Base-by-base conservation (phyloP, 2,329 filamentous ascomycete genomes). In the Thermomyces lanuginosus region DNA sequence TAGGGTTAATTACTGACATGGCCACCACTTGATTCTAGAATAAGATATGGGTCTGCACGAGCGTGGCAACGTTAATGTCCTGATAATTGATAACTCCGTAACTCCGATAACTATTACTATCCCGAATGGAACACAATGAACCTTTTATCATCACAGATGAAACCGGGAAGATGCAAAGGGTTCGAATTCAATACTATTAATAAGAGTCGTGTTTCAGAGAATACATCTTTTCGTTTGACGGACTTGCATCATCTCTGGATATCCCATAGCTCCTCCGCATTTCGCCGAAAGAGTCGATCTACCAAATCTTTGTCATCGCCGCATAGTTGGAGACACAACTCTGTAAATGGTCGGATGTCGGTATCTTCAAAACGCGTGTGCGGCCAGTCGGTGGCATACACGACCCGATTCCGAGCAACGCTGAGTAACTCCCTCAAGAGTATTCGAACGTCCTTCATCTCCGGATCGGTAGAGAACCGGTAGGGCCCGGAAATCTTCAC, bases 321-420 rank as follows among this genome's bases (percentile, higher is more conserved):
- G 36, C 65, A 69, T 58, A 66, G 65, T 8, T 61, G 51, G 29
- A 73, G 42, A 25, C 67, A 64, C 27, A 47, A 54, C 31, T 68
- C 56, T 15, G 69, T 56, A 42, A 66, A 73, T 0, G 61, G 62
- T 24, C 44, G 51, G 12, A 72, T 64, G 38, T 74, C 61, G 2
- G 70, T 36, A 2, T 61, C 61, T 12, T 70, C 63, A 32, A 66
- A 73, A 8, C 69, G 54, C 3, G 71, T 75, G 43, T 74, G 69
- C 11, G 70, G 70, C 70, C 69, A 74, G 38, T 74, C 69, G 0
- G 66, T 69, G 1, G 66, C 68, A 43, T 69, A 74, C 0, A 73
- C 58, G 6, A 69, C 51, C 9, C 58, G 51, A 12, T 56, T 45
- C 2, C 53, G 53, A 7, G 55, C 60, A 4, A 56, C 44, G 3